A percentile compares a stretch with the other conserved stretches of the same genome.
These are phyloP conservation scores for Trichoderma virens DNA, from an alignment of 495 filamentous ascomycete genomes.

Conservation along the genomic window DNA sequence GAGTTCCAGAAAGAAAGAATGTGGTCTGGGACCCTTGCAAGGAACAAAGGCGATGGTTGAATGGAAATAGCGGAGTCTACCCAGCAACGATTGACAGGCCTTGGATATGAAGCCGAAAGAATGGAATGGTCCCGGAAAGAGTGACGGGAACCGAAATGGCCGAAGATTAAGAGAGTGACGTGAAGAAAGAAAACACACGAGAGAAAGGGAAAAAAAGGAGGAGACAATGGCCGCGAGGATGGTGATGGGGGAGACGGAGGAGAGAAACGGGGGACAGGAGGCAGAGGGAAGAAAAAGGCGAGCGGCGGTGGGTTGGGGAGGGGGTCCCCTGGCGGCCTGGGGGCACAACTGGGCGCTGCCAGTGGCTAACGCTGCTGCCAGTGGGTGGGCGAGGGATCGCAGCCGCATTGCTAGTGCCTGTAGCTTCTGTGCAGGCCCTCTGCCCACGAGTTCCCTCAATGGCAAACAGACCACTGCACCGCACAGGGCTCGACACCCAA, in stretches of 20 bases:
- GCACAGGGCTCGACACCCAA: no score
- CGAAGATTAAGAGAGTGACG: slow-evolving; percentile 34
- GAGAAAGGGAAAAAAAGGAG: slow-evolving; percentile 26
- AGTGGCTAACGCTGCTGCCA: background rate
- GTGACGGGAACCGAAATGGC: slow-evolving; percentile 26
- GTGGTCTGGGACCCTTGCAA: slow-evolving; percentile 6
- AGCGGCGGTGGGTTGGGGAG: slow-evolving; percentile 15
- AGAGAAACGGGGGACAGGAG: slow-evolving; percentile 17
- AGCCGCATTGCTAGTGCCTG: background rate
- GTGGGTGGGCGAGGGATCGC: background rate
- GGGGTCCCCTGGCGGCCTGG: slow-evolving; percentile 7
- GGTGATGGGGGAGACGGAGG: slow-evolving; percentile 20
- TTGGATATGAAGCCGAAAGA: slow-evolving; percentile 20
- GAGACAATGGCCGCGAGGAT: slow-evolving; percentile 19
- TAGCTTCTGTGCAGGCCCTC: background rate
- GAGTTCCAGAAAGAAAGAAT: slow-evolving; percentile 8
- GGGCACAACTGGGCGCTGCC: background rate
- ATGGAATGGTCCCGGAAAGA: slow-evolving; percentile 31
- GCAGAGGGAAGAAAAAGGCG: slow-evolving; percentile 12
- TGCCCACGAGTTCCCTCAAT: background rate
- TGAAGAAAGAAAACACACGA: slow-evolving; percentile 30
- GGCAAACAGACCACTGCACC: no score
- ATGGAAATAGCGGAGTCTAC: slow-evolving; percentile 3
- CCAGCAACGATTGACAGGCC: slow-evolving; percentile 5
- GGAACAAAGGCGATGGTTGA: background rate